Evolutionary conservation across 1,284 basidiomycete species (phyloP), one percentile per base, ranked within the genome.

Genomic region (Porogramme epimiltina): DNA sequence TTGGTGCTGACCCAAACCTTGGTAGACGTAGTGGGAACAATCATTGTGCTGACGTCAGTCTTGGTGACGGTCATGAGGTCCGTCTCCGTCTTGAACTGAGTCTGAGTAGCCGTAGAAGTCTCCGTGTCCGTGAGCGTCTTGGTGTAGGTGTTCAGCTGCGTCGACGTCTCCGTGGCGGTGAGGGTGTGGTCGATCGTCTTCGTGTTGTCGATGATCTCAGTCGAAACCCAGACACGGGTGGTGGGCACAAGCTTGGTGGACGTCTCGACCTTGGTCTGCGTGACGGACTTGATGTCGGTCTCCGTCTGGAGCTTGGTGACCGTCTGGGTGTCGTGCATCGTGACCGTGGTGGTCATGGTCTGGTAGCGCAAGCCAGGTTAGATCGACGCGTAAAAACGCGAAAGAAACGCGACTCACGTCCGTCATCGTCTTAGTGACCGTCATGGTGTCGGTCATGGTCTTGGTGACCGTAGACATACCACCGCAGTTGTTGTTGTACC

Each of bases 201-300:
- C 51, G 84, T 85, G 47, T 74, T 69, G 70, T 86, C 81, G 59
- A 84, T 75, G 63, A 79, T 71, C 67, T 85, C 78, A 19, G 85
- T 87, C 11, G 84, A 85, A 19, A 84, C 75, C 76, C 77, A 85
- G 41, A 84, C 74, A 42, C 77, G 75, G 18, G 84, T 86, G 28
- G 85, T 86, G 43, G 82, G 82, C 31, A 81, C 71, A 26, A 80
- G 67, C 65, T 79, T 66, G 23, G 79, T 73, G 13, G 80, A 81
- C 3, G 84, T 86, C 63, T 76, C 70, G 55, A 78, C 61, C 49
- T 76, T 66, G n/a, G 78, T 79, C 57, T 62, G 58, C 16, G 55
- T 63, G 52, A 74, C 64, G 16, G 79, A 79, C 54, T 62, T 56
- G n/a, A 73, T 78, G 52, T 70, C 56, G 4, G 63, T 60, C 55